Percentiles rank a stretch among this genome's conserved stretches.
These are phyloP conservation scores for Dactylellina sp. DNA, from an alignment of 2,329 filamentous ascomycete species.

Conservation along the genomic window DNA sequence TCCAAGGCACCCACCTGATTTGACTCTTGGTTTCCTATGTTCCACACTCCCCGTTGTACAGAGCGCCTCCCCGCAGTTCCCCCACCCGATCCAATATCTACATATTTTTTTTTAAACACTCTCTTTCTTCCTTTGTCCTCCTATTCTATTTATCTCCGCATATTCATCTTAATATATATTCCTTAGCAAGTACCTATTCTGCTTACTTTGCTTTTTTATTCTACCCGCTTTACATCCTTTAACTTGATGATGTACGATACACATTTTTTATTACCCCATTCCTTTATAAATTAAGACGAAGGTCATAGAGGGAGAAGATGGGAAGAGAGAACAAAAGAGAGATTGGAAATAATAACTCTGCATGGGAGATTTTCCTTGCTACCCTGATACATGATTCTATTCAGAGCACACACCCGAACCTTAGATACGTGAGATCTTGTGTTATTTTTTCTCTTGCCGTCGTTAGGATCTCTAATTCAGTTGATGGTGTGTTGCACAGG, in stretches of 20 bases:
- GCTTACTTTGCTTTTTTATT: slow-evolving; percentile 17
- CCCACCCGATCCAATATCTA: slow-evolving; percentile 16
- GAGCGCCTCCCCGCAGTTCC: slow-evolving; percentile 22
- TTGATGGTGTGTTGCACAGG: slow-evolving; percentile 27
- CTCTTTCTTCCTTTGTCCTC: slow-evolving; percentile 6
- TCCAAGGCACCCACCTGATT: slow-evolving; percentile 9
- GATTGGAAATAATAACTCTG: slow-evolving; percentile 43
- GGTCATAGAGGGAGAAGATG: slow-evolving; percentile 6
- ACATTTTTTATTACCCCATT: slow-evolving; percentile 20
- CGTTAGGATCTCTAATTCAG: not conserved
- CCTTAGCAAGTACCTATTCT: slow-evolving; percentile 21
- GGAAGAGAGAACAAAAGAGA: slow-evolving; percentile 8
- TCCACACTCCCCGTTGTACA: slow-evolving; percentile 47
- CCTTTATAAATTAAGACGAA: not conserved
- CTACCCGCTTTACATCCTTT: slow-evolving; percentile 37
- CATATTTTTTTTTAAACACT: slow-evolving; percentile 26
- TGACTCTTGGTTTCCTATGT: slow-evolving; percentile 34
- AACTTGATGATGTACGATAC: slow-evolving; percentile 56
- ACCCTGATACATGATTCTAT: slow-evolving; percentile 20
- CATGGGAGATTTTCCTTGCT: slow-evolving; percentile 26
- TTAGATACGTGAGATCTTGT: not conserved
- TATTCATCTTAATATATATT: slow-evolving; percentile 48
- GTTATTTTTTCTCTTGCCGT: not conserved
- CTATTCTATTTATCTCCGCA: slow-evolving; percentile 15
- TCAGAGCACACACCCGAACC: too few relatives aligned